These are phyloP conservation scores for Massarina eburnea DNA, from an alignment of 2,329 filamentous ascomycete genomes.

Conservation along the genomic window DNA sequence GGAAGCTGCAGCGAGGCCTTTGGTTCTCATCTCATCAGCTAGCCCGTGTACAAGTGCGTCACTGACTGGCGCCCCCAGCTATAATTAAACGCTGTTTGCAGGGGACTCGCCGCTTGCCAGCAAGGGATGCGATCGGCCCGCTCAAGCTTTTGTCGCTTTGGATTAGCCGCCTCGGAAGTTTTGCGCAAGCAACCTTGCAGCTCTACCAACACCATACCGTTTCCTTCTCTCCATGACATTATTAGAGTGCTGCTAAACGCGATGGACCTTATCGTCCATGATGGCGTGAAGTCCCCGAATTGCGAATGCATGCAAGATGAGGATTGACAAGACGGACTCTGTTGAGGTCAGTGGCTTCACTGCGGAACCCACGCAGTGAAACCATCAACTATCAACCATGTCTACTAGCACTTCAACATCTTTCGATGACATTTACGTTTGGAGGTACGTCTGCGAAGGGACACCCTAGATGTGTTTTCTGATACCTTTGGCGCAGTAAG, in stretches of 20 bases:
- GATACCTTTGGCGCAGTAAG: no score
- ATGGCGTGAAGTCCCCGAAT: background rate
- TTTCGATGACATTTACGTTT: no score
- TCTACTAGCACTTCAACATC: no score
- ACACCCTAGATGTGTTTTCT: no score
- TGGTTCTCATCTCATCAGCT: background rate
- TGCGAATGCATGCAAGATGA: slow-evolving; percentile 1
- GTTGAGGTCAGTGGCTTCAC: background rate
- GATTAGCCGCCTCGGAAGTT: slow-evolving; percentile 16
- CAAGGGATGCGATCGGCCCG: slow-evolving; percentile 13
- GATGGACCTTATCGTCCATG: background rate
- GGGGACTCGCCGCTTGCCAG: slow-evolving; percentile 5
- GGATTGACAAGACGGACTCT: background rate
- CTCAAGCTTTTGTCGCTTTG: slow-evolving; percentile 17
- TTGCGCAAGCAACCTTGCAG: slow-evolving; percentile 15
- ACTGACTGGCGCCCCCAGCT: slow-evolving; percentile 15
- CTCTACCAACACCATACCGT: slow-evolving; percentile 6
- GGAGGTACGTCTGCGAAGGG: no score
- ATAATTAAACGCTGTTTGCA: slow-evolving; percentile 20
- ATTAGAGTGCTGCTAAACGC: background rate
- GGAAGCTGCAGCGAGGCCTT: background rate
- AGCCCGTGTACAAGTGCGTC: slow-evolving; percentile 18
- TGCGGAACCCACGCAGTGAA: background rate
- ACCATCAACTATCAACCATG: background rate
- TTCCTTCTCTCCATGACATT: background rate